Base-by-base conservation (phyloP, 2,329 filamentous ascomycete genomes). In the Aureobasidium vineae region DNA sequence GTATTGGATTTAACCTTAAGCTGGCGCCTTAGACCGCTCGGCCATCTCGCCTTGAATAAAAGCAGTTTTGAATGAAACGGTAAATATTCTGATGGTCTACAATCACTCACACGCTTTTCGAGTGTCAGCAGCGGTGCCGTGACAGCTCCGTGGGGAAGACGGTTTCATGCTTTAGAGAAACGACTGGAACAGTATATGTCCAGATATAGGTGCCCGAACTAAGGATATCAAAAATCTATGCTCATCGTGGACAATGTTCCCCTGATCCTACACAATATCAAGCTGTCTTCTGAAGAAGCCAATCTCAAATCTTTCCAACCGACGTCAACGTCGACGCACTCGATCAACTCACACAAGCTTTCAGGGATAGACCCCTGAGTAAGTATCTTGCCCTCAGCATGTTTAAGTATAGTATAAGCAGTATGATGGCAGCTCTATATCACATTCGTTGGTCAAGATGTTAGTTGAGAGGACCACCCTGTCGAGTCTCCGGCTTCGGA, bases 11-110 rank as follows among this genome's bases (percentile, higher is more conserved):
- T 23, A 63, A 63, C 59, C 59, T 63, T 63, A 63, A 63, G 59
- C 59, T 63, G 45, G 59, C 59, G 59, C 59, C 59, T 63, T 63
- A 63, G 59, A 63, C 59, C 59, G 59, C 59, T 63, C 59, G 59
- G 59, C 59, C 59, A 63, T 63, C 59, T 63, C 59, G 47, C 56
- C 59, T 6, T 56, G 40, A 45, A 63, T 61, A 33, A 47, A 19
- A 10, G 7, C 2, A 1, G 1, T 2, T 10, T 5, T 31, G 4
- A 5, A 13, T 7, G 19, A 1, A 8, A 41, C 40, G 6, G n/a
- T 21, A 21, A 2, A 45, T 41, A 2, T 8, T 19, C 3, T 19
- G 7, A 41, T 6, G 1, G 4, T 1, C 13, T 10, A 0, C 1
- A 26, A 21, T 3, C 10, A 15, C 3, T 26, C 21, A 28, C 11